Conservation (phyloP, 2,329 filamentous ascomycete genomes). For the Stagonosporopsis rhizophila region DNA sequence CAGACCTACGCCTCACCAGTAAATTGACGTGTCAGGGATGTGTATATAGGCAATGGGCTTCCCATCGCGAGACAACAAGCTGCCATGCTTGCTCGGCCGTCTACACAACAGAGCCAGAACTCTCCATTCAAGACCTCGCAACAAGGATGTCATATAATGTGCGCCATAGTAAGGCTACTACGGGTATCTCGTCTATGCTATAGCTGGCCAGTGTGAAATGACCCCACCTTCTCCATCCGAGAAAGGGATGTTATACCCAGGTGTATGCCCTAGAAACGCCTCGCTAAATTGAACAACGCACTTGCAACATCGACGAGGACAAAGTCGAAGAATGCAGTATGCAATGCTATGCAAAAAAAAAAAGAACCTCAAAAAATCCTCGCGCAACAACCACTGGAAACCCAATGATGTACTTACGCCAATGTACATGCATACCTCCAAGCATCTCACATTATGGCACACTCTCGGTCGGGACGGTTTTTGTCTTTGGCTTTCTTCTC, state of each 20-base stretch:
- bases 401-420: no score
- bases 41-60: no score
- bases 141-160: neutral
- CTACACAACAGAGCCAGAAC: neutral
- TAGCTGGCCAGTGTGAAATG: neutral
- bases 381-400: neutral
- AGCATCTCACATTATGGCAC: conserved; percentile 52
- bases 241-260: neutral
- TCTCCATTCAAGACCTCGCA: neutral
- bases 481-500: conserved; percentile 41
- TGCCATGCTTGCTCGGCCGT: neutral
- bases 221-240: neutral
- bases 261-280: conserved; percentile 29
- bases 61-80: no score
- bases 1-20: neutral
- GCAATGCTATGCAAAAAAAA: conserved; percentile 6
- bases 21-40: neutral
- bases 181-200: conserved; percentile 38
- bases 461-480: conserved; percentile 53
- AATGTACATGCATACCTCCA: neutral
- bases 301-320: neutral
- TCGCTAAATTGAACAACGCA: conserved; percentile 28
- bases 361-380: no score
- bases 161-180: conserved; percentile 1
- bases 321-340: conserved; percentile 4